phyloP scores from a whole-genome alignment of 148 eudicot genomes.

The Rhododendron ovatum region DNA sequence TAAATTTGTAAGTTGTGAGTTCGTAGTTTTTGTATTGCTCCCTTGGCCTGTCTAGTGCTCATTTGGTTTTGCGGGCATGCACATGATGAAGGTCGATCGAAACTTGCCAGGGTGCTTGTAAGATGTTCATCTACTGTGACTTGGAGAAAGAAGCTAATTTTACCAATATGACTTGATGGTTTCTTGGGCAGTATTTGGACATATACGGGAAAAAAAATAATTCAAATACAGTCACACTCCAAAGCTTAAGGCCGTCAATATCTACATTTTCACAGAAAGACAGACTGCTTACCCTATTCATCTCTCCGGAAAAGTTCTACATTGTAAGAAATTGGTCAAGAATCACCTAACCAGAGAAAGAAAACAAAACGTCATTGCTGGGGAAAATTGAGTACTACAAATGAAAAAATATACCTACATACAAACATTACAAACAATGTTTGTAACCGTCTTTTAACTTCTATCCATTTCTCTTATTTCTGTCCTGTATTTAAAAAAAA shows the following conservation, averaged over 20 bases:
- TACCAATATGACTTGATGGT: neutral
- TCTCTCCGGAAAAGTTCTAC: neutral
- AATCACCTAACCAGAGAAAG: neutral
- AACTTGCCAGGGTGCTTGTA: neutral
- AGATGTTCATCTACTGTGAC: neutral
- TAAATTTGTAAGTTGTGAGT: neutral
- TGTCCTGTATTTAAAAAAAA: neutral
- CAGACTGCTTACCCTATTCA: neutral
- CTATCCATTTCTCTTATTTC: neutral
- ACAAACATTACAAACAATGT: neutral
- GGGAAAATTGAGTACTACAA: neutral
- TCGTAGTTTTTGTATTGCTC: neutral
- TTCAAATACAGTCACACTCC: neutral
- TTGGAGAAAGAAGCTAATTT: neutral
- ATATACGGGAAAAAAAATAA: neutral
- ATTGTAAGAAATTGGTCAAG: neutral
- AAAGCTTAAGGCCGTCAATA: neutral
- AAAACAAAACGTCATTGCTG: neutral
- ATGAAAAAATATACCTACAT: neutral
- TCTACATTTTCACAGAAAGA: neutral
- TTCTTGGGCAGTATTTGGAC: neutral
- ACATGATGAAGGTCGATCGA: neutral
- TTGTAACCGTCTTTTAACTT: neutral
- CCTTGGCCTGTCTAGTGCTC: neutral
- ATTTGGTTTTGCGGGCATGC: neutral